phyloP scores from a whole-genome alignment of 371 early-diverging fungal genomes.

The Amoeboaphelidium protococcarum region DNA sequence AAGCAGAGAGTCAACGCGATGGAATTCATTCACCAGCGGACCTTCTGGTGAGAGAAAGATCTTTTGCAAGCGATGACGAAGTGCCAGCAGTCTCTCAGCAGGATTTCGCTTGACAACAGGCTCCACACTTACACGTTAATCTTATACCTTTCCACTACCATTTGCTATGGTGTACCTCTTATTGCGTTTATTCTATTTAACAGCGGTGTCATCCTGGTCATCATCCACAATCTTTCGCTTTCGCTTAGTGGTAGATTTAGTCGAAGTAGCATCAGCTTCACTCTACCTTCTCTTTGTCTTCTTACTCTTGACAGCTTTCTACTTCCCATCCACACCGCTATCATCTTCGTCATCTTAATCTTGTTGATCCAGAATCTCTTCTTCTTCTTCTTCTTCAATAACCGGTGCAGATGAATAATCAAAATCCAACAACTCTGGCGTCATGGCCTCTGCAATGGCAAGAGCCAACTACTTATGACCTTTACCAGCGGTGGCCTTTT shows the following conservation, averaged over 20 bases:
- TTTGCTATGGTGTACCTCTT: constrained; percentile 5
- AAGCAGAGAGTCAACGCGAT: constrained; percentile 10
- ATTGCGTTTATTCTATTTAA: constrained; percentile 2
- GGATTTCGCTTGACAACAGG: too few species aligned
- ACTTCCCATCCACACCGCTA: constrained; percentile 1
- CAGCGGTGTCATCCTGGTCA: constrained; percentile 3
- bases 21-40: constrained; percentile 7
- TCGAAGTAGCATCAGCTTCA: constrained; percentile 6
- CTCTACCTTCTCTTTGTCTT: constrained; percentile 5
- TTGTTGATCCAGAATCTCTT: neutral
- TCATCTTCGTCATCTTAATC: neutral
- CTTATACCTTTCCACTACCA: constrained; percentile 6
- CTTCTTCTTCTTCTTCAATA: constrained; percentile 3
- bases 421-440: neutral
- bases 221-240: neutral
- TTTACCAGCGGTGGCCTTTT: constrained; percentile 1
- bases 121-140: too few species aligned
- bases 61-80: constrained; percentile 13
- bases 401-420: neutral
- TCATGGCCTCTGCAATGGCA: constrained; percentile 1
- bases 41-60: constrained; percentile 10
- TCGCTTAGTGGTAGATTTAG: constrained; percentile 4
- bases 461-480: neutral
- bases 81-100: constrained; percentile 8
- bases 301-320: constrained; percentile 5